These are phyloP conservation scores for Coniochaeta ligniaria DNA, from an alignment of 2,329 filamentous ascomycete genomes.

Conservation along the genomic window DNA sequence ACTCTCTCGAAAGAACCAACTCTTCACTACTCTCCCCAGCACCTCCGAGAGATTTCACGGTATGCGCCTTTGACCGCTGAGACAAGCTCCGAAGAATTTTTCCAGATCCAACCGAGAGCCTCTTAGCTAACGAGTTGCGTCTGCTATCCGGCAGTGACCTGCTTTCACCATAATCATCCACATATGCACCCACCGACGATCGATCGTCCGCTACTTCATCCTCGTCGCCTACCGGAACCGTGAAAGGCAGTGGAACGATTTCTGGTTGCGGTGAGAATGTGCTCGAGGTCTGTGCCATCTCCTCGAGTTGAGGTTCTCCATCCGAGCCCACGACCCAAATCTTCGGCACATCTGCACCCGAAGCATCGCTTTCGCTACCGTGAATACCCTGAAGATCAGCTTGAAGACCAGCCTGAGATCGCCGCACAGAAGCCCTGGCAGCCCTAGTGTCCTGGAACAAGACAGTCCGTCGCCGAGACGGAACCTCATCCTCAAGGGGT, in stretches of 20 bases:
- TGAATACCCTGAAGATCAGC: neutral
- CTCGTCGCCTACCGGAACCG: constrained; percentile 35
- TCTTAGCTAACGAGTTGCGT: constrained; percentile 34
- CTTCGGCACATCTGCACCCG: constrained; percentile 18
- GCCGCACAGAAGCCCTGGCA: constrained; percentile 13
- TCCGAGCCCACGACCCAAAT: constrained; percentile 19
- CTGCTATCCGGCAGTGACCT: constrained; percentile 14
- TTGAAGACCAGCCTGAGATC: constrained; percentile 10
- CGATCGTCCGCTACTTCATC: constrained; percentile 42
- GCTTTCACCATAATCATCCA: constrained; percentile 49
- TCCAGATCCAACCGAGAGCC: constrained; percentile 40
- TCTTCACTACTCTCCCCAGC: constrained; percentile 36
- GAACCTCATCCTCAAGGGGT: neutral
- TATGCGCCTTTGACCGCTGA: constrained; percentile 21
- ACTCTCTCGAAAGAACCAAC: constrained; percentile 27
- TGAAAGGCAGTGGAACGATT: constrained; percentile 61
- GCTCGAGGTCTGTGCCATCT: constrained; percentile 19
- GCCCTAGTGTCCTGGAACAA: constrained; percentile 8
- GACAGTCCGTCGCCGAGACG: neutral
- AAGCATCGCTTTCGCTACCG: neutral
- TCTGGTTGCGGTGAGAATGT: constrained; percentile 38
- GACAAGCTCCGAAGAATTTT: constrained; percentile 38
- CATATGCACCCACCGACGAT: constrained; percentile 65
- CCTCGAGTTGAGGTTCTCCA: constrained; percentile 21
- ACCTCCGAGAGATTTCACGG: constrained; percentile 11